Conservation (phyloP, 2,329 filamentous ascomycete genomes). For the Knufia petricola region DNA sequence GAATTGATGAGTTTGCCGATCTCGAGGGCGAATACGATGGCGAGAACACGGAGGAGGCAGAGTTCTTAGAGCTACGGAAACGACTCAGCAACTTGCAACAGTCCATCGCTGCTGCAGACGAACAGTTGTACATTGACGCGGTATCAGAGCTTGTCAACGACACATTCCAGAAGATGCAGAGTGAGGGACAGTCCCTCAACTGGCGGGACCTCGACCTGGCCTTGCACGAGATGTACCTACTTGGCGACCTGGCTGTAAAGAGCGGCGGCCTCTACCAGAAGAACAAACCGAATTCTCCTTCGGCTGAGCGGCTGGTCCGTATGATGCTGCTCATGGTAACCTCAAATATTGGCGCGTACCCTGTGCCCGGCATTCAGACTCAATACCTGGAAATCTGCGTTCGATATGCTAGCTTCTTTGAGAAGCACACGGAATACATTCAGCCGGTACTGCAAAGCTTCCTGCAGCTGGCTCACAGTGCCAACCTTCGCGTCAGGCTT, state of each 20-base stretch:
- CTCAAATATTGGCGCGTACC: slow-evolving; percentile 73
- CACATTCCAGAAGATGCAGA: slow-evolving; percentile 72
- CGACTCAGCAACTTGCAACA: slow-evolving; percentile 85
- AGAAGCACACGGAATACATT: slow-evolving; percentile 70
- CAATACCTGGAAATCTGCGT: slow-evolving; percentile 99
- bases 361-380: slow-evolving; percentile 82
- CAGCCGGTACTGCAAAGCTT: slow-evolving; percentile 84
- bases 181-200: slow-evolving; percentile 65
- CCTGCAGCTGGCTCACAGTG: slow-evolving; percentile 78
- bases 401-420: slow-evolving; percentile 86
- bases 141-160: slow-evolving; percentile 79
- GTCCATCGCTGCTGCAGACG: slow-evolving; percentile 80
- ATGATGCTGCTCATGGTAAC: slow-evolving; percentile 97
- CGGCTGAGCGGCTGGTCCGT: slow-evolving; percentile 69
- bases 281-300: slow-evolving; percentile 66
- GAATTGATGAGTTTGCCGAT: slow-evolving; percentile 85
- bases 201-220: slow-evolving; percentile 95
- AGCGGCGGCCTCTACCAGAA: slow-evolving; percentile 81
- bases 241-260: slow-evolving; percentile 86
- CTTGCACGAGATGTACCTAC: slow-evolving; percentile 87
- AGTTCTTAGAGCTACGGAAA: slow-evolving; percentile 91
- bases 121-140: slow-evolving; percentile 77
- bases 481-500: slow-evolving; percentile 74
- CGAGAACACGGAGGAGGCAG: slow-evolving; percentile 90
- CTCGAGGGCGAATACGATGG: slow-evolving; percentile 75